Conservation (phyloP, 176 grass and related monocot species). For the Hordeum marinum region DNA sequence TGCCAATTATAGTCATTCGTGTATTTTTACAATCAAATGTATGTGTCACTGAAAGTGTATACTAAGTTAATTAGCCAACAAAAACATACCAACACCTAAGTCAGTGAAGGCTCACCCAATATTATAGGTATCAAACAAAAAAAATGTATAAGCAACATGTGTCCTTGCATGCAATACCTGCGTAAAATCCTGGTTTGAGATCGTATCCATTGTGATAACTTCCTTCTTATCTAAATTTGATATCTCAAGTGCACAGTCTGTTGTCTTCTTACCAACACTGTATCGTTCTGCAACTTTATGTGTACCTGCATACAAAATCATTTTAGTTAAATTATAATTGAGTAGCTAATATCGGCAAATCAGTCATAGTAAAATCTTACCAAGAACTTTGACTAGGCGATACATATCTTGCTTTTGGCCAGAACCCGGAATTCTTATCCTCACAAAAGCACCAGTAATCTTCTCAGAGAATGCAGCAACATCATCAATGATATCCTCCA, state of each 20-base stretch:
- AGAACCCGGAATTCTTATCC: conserved; percentile 73
- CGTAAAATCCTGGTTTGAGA: conserved; percentile 97
- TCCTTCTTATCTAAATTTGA: conserved; percentile 96
- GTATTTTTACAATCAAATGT: not conserved
- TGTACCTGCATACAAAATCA: conserved; percentile 64
- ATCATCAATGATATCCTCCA: conserved; percentile 88
- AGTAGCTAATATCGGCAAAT: not conserved
- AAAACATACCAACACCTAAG: conserved; percentile 6
- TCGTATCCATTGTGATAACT: conserved; percentile 74
- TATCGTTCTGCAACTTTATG: conserved; percentile 71
- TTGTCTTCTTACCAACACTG: conserved; percentile 89
- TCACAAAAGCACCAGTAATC: conserved; percentile 85
- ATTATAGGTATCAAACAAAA: conserved; percentile 4
- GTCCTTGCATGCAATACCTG: conserved; percentile 51
- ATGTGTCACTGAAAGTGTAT: not conserved
- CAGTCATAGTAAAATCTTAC: conserved; percentile 37
- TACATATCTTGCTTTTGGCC: conserved; percentile 98
- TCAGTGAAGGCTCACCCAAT: not conserved
- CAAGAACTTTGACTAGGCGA: conserved; percentile 89
- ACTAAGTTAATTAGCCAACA: conserved; percentile 17
- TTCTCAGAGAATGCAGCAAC: conserved; percentile 61
- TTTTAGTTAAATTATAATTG: conserved; percentile 28
- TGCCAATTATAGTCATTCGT: not conserved
- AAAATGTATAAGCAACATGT: not conserved
- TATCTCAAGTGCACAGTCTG: conserved; percentile 83